Base-by-base conservation (phyloP, 139 green algal genomes). In the Micromonas commoda region DNA sequence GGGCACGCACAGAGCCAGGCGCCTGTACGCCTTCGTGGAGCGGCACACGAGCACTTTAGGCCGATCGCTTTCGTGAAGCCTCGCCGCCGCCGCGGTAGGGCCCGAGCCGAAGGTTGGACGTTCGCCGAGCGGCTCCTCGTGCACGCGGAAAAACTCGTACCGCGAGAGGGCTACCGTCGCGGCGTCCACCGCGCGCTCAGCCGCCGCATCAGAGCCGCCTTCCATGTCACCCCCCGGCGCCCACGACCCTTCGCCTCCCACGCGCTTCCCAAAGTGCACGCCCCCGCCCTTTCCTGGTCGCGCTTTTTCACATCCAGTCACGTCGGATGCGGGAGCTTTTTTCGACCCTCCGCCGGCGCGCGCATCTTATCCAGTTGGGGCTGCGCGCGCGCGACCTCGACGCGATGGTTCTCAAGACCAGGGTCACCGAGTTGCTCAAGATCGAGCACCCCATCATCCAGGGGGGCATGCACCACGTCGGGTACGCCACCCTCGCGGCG, bases 381-480 rank as follows among this genome's bases (percentile, higher is more conserved):
- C 45, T 57, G 9, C 9, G 9, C 45, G 9, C 45, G 45, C 45
- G 45, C 45, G 45, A 57, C 45, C 9, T 9, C 9, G 9, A 16
- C 9, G 45, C 9, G 9, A 57, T 57, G 45, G 45, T 57, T 16
- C 45, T 57, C 45, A 16, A 57, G 9, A 71, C 64, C 28, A 26
- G 64, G 28, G 26, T 76, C 3, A 76, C 69, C 24, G 31, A 64
- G 21, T 19, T 74, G 4, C 69, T 63, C 23, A 35, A 5, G 45
- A 61, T 76, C n/a, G 69, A 76, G 32, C 33, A 64, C 33, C 69
- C 69, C 3, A 76, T 76, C n/a, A 29, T 76, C 9, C 34, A 63
- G 19, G 69, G 74, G 3, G 74, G 74, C 3, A 80, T 80, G 74
- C 74, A 80, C 63, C 53, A 64, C 35, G 74, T 80, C 33, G 74